phyloP scores from a whole-genome alignment of 768 basidiomycete species.

The Cyathus striatus region DNA sequence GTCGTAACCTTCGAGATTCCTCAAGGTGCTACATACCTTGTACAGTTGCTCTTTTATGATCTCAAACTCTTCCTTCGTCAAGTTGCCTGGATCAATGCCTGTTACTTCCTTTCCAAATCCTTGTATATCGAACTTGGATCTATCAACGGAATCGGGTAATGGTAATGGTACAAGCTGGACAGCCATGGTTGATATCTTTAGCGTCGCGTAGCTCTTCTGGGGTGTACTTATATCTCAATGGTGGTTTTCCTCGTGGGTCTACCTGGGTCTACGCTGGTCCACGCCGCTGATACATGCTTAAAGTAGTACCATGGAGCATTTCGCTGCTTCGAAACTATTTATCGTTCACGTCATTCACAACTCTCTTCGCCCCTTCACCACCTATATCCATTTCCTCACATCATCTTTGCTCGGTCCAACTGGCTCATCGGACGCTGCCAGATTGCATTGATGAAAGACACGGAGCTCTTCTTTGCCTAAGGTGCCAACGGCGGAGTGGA shows the following conservation, averaged over 20 bases:
- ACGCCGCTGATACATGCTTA: too few species aligned
- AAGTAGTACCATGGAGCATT: too few species aligned
- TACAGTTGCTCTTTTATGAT: slow-evolving; percentile 50
- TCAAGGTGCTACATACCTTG: too few species aligned
- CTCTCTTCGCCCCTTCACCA: too few species aligned
- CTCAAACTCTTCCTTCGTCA: slow-evolving; percentile 54
- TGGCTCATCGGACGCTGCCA: slow-evolving; percentile 9
- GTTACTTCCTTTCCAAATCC: slow-evolving; percentile 73
- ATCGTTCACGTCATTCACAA: too few species aligned
- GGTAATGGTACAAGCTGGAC: slow-evolving; percentile 50
- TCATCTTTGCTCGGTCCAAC: slow-evolving; percentile 8
- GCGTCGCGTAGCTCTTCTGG: too few species aligned
- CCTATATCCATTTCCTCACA: slow-evolving; percentile 4
- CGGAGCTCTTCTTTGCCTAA: slow-evolving; percentile 9
- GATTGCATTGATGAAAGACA: slow-evolving; percentile 12
- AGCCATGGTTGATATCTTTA: too few species aligned
- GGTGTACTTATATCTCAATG: too few species aligned
- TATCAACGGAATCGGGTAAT: slow-evolving; percentile 65
- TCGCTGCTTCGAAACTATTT: too few species aligned
- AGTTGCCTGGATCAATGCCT: slow-evolving; percentile 61
- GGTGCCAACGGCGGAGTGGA: slow-evolving; percentile 11
- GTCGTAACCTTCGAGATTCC: neutral
- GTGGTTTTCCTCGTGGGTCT: too few species aligned
- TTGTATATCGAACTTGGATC: slow-evolving; percentile 54
- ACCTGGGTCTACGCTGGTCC: too few species aligned